These are phyloP conservation scores for Tetracladium marchalianum DNA, from an alignment of 495 filamentous ascomycete genomes.

Conservation along the genomic window DNA sequence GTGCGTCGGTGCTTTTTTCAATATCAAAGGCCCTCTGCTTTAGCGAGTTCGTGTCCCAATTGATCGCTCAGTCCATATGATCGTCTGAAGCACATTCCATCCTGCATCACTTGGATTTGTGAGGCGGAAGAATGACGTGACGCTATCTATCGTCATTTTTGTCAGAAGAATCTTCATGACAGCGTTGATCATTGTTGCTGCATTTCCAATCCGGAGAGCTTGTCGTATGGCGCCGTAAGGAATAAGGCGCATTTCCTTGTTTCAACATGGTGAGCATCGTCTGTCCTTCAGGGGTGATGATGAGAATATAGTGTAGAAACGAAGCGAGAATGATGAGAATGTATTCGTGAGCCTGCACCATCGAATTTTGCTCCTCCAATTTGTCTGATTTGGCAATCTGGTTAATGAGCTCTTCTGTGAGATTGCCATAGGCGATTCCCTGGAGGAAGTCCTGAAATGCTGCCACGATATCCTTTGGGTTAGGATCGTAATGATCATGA, in stretches of 20 bases:
- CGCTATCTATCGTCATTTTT: constrained; percentile 48
- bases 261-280: constrained; percentile 48
- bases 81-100: constrained; percentile 62
- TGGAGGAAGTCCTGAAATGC: constrained; percentile 49
- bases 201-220: constrained; percentile 56
- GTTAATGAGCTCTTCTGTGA: constrained; percentile 47
- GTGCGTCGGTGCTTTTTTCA: constrained; percentile 37
- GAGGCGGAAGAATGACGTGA: constrained; percentile 58
- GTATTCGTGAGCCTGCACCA: constrained; percentile 49
- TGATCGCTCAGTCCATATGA: constrained; percentile 51
- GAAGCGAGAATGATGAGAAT: constrained; percentile 44
- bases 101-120: constrained; percentile 51
- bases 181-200: constrained; percentile 56
- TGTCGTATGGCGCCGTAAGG: constrained; percentile 52
- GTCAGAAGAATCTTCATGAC: constrained; percentile 53
- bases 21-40: constrained; percentile 42
- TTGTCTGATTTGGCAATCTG: constrained; percentile 41
- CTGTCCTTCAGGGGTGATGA: constrained; percentile 52
- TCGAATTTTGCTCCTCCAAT: constrained; percentile 43
- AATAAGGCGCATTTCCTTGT: constrained; percentile 45
- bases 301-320: constrained; percentile 51
- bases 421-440: constrained; percentile 45
- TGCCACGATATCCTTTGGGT: constrained; percentile 38
- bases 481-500: constrained; percentile 38
- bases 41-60: constrained; percentile 50